phyloP scores from a whole-genome alignment of 208 protist species.

The Phytomonas sp. region DNA sequence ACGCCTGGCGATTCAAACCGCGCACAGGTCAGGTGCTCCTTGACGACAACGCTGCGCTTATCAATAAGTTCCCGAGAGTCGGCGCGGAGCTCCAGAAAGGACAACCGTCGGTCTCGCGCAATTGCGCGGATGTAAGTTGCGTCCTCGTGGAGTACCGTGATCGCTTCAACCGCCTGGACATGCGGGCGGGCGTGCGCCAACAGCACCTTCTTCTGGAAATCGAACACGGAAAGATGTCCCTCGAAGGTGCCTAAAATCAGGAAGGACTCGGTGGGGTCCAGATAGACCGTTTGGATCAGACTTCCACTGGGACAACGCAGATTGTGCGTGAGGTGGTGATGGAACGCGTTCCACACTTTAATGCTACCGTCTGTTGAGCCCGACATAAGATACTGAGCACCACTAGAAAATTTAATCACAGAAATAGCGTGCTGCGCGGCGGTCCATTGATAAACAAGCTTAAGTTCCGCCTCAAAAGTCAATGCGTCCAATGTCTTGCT shows the following conservation, averaged over 20 bases:
- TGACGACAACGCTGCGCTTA: constrained; percentile 60
- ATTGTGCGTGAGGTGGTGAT: constrained; percentile 89
- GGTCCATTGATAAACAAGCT: constrained; percentile 61
- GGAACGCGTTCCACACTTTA: constrained; percentile 85
- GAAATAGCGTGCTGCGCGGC: constrained; percentile 85
- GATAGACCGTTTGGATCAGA: constrained; percentile 56
- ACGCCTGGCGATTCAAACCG: constrained; percentile 42
- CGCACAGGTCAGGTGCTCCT: constrained; percentile 60
- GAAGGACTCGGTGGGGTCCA: constrained; percentile 49
- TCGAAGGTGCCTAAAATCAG: constrained; percentile 76
- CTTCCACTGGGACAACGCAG: constrained; percentile 39
- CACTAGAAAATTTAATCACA: constrained; percentile 59
- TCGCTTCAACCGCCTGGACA: constrained; percentile 73
- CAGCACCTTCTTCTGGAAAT: constrained; percentile 67
- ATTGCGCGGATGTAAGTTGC: constrained; percentile 52
- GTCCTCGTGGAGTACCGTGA: constrained; percentile 38
- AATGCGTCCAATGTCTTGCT: neutral
- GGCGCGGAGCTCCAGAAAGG: constrained; percentile 23
- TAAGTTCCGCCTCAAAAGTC: constrained; percentile 5
- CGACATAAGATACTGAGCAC: constrained; percentile 61
- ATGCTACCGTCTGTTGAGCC: constrained; percentile 78
- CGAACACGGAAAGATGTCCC: constrained; percentile 74
- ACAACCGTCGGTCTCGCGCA: constrained; percentile 70
- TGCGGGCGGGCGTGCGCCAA: constrained; percentile 46
- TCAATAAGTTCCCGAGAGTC: constrained; percentile 29